Base-by-base conservation (phyloP, 2,329 filamentous ascomycete species). In the Coniochaeta hoffmannii region DNA sequence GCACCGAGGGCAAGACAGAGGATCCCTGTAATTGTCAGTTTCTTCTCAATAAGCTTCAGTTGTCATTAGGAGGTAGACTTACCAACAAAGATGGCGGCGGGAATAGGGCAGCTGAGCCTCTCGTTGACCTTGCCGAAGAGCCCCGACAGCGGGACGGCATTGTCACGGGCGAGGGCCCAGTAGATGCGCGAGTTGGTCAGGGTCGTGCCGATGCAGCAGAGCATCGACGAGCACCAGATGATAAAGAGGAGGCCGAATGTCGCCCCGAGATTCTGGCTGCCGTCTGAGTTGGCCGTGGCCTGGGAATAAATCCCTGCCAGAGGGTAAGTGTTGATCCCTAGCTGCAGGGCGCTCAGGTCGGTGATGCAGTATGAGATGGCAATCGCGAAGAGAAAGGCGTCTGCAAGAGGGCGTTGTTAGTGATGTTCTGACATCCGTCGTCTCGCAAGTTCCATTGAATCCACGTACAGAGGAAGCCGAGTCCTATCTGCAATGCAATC, bases 221-320 rank as follows among this genome's bases (percentile, higher is more conserved):
- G 73, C 55, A 77, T 60, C 26, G 75, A 74, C 17, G 77, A 77
- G 8, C 79, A 65, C 63, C 81, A 78, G 55, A 82, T 70, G 57
- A 85, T 77, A 59, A 83, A 73, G n/a, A 84, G 66, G 9, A 85
- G 70, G 3, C 80, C 81, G 36, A 85, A 76, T 0, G 79, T 77
- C 14, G 76, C 81, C 1, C 74, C 78, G 73, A 78, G 14, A 75
- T 80, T 58, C 73, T 69, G 52, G 60, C 64, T 65, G 4, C 76
- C 76, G 19, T 65, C 64, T 3, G 67, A 67, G 41, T 71, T 73
- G 1, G 73, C 73, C 0, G 79, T 82, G 0, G 79, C 79, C 67
- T 82, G 79, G 26, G 68, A 72, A 66, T 87, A 88, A 58, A 88
- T 83, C 50, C 79, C 80, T 4, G 82, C 82, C 12, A 87, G 76